Evolutionary conservation across 106 monocot species (phyloP).

Genomic region (Ottelia alismoides): DNA sequence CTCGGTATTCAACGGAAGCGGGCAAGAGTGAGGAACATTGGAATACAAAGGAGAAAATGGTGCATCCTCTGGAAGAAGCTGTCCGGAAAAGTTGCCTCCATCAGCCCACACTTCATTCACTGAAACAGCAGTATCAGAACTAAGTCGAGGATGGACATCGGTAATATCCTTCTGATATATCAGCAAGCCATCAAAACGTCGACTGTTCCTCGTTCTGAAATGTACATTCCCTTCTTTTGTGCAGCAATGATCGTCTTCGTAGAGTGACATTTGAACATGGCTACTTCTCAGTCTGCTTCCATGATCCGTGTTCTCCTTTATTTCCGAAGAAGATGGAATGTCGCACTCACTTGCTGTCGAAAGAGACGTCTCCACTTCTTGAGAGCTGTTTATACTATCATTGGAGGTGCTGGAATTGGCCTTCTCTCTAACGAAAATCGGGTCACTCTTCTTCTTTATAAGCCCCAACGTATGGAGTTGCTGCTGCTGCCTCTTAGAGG

Average conservation of each 20-base stretch:
- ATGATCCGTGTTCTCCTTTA: background rate
- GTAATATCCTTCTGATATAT: background rate
- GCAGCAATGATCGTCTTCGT: background rate
- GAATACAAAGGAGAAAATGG: slow-evolving; percentile 5
- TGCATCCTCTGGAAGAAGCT: slow-evolving; percentile 4
- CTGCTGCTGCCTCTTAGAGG: background rate
- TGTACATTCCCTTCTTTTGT: background rate
- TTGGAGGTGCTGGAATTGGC: background rate
- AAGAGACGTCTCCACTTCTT: background rate
- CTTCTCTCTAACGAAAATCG: no score
- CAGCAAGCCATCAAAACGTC: background rate
- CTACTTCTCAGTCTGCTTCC: background rate
- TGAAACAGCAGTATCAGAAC: no score
- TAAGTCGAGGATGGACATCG: background rate
- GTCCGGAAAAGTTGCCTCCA: slow-evolving; percentile 5
- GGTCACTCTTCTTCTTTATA: background rate
- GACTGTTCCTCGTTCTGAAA: background rate
- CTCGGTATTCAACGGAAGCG: slow-evolving; percentile 21
- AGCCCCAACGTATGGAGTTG: background rate
- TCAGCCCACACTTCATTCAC: no score
- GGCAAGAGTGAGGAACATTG: slow-evolving; percentile 29
- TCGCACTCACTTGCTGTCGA: background rate
- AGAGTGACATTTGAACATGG: background rate
- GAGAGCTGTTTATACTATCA: background rate
- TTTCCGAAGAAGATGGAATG: background rate